A percentile compares a stretch with the other conserved stretches of the same genome.
These are phyloP conservation scores for Globisporangium carolinianum DNA, from an alignment of 352 stramenopile genomes.

Conservation along the genomic window DNA sequence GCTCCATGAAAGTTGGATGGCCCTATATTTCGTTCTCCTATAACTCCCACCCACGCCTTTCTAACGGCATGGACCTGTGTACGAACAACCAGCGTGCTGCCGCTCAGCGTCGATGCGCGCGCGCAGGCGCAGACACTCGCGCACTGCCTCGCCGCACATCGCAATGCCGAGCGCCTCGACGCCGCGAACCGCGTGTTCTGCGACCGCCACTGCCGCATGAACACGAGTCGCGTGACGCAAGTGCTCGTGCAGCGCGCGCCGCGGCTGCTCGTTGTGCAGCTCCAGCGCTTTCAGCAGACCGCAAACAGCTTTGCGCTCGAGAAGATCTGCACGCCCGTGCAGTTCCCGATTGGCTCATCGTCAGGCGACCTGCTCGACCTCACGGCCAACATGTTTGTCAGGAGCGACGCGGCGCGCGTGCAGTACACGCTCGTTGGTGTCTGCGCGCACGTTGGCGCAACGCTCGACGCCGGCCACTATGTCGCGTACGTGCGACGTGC, in stretches of 20 bases:
- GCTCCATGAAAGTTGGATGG: too few species aligned
- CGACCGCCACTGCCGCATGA: slow-evolving; percentile 49
- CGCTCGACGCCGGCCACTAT: slow-evolving; percentile 68
- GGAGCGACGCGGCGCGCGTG: slow-evolving; percentile 29
- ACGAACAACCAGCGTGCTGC: slow-evolving; percentile 36
- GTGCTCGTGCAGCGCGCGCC: slow-evolving; percentile 60
- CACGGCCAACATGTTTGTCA: slow-evolving; percentile 58
- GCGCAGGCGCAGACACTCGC: slow-evolving; percentile 36
- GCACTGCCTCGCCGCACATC: slow-evolving; percentile 44
- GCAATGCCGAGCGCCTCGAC: slow-evolving; percentile 48
- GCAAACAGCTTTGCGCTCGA: slow-evolving; percentile 21
- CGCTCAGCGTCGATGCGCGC: slow-evolving; percentile 40
- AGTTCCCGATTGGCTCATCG: slow-evolving; percentile 37
- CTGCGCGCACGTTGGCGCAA: slow-evolving; percentile 61
- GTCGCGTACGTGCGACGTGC: slow-evolving; percentile 43
- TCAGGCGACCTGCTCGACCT: slow-evolving; percentile 38
- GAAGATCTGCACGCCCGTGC: slow-evolving; percentile 49
- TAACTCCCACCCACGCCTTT: neutral
- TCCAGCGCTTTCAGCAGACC: slow-evolving; percentile 69
- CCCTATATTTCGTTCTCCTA: neutral
- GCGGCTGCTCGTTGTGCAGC: slow-evolving; percentile 42
- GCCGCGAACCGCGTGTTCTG: slow-evolving; percentile 70
- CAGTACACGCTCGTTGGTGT: slow-evolving; percentile 59
- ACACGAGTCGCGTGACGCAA: slow-evolving; percentile 67
- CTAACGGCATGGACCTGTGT: neutral